Evolutionary conservation across 2,329 filamentous ascomycete species (phyloP), one percentile per base, ranked within the genome.

Genomic region (Phialemonium atrogriseum): DNA sequence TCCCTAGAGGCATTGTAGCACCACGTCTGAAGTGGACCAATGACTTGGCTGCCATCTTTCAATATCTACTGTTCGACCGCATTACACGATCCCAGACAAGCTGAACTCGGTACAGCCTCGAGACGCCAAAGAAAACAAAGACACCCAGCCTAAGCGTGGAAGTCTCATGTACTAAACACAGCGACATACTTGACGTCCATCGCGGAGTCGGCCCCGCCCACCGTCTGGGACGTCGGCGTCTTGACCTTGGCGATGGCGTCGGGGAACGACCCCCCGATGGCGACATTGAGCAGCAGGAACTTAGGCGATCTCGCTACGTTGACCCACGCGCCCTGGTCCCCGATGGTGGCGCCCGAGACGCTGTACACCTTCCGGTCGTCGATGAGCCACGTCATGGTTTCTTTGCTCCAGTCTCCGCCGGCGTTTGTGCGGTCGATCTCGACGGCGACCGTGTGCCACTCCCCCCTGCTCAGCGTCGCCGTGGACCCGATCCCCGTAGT

Each of bases 261-360:
- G 1, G 59, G 56, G 26, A 62, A 56, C 13, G 47, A 51, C 17
- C 69, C 69, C 9, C 69, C 69, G 18, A 73, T 60, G 27, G 70
- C 69, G 5, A 73, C 56, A 36, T 74, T 73, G 30, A 74, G 51
- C 32, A 74, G 60, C 33, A 73, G 44, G 37, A 59, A 70, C 44
- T 69, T 47, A 3, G 66, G 58, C 29, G 52, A 61, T 38, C 71
- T 61, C 10, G 64, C 66, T 6, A 74, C 48, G 2, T 58, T 51
- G 10, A 50, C 56, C 70, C 70, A 74, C 11, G 60, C 55, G 3
- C 45, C 45, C 32, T 57, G 48, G 36, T 68, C 57, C 29, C 52
- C 55, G 36, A 74, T 58, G 21, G 56, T 48, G 1, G 50, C 41
- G 1, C 68, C 69, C 2, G 54, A 55, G 15, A 73, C 45, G 11